Percentiles rank a stretch among this genome's conserved stretches.
These are phyloP conservation scores for Schwanniomyces pseudopolymorphus DNA, from an alignment of 805 yeast genomes.

Conservation along the genomic window DNA sequence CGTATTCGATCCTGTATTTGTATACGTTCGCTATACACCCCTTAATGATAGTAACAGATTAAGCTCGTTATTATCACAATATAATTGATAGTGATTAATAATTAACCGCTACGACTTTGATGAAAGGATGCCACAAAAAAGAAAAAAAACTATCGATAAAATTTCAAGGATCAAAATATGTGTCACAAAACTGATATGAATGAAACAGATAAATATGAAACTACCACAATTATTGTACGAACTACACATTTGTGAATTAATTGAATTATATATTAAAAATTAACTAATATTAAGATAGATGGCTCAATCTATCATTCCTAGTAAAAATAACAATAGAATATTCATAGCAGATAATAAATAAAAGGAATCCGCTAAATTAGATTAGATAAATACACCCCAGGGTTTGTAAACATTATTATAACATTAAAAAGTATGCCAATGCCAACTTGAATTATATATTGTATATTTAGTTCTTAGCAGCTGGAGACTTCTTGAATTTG, in stretches of 20 bases:
- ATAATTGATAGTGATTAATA: neutral
- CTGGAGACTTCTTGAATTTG: conserved; percentile 33
- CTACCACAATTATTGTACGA: neutral
- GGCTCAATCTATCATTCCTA: neutral
- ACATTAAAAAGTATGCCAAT: neutral
- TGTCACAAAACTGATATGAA: neutral
- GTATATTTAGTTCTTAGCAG: conserved; percentile 8
- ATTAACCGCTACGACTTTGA: neutral
- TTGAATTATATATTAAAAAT: neutral
- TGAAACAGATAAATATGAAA: neutral
- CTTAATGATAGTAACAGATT: neutral
- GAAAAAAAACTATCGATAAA: neutral
- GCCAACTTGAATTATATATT: neutral
- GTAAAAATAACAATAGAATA: neutral
- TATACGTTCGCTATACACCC: neutral
- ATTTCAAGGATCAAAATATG: neutral
- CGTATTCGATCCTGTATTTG: neutral
- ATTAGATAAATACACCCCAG: neutral
- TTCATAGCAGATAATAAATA: neutral
- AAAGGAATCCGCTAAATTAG: neutral
- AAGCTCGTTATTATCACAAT: neutral
- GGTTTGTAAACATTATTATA: neutral
- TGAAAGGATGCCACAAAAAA: conserved; percentile 1
- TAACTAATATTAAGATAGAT: neutral
- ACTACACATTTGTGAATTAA: neutral